A percentile compares a stretch with the other conserved stretches of the same genome.
These are phyloP conservation scores for Xanthoceras sorbifolium DNA, from an alignment of 345 rosid species.

Conservation along the genomic window DNA sequence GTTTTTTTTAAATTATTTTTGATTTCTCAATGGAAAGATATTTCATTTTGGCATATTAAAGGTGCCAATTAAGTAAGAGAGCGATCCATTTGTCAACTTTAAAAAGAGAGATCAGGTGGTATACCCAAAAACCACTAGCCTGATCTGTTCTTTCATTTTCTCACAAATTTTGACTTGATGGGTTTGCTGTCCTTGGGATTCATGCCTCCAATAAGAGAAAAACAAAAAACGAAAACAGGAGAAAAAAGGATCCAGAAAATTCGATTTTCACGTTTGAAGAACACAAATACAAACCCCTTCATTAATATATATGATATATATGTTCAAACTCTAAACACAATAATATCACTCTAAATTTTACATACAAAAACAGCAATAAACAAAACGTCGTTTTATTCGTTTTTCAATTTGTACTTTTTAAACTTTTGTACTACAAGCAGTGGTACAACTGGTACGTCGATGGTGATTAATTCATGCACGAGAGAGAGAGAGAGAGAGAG, in stretches of 20 bases:
- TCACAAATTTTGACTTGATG: too few species aligned
- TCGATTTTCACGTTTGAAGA: background rate
- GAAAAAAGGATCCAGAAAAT: background rate
- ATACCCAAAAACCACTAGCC: too few species aligned
- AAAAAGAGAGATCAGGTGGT: too few species aligned
- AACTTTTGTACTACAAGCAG: background rate
- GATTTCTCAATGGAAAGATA: background rate
- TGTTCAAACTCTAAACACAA: background rate
- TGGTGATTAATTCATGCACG: background rate
- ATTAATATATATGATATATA: background rate
- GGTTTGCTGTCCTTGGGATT: background rate
- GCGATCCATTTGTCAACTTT: too few species aligned
- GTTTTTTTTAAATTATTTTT: too few species aligned
- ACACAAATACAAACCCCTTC: background rate
- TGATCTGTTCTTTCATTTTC: background rate
- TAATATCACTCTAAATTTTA: background rate
- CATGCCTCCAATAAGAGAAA: background rate
- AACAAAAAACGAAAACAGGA: background rate
- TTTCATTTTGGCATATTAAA: background rate
- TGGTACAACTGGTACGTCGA: background rate
- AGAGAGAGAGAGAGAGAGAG: too few species aligned
- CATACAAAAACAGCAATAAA: background rate
- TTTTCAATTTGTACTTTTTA: too few species aligned
- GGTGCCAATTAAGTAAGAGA: background rate
- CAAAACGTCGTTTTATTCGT: background rate